A percentile compares a stretch with the other conserved stretches of the same genome.
phyloP scores from a whole-genome alignment of 108 stramenopile species.

The Conticribra weissflogii region DNA sequence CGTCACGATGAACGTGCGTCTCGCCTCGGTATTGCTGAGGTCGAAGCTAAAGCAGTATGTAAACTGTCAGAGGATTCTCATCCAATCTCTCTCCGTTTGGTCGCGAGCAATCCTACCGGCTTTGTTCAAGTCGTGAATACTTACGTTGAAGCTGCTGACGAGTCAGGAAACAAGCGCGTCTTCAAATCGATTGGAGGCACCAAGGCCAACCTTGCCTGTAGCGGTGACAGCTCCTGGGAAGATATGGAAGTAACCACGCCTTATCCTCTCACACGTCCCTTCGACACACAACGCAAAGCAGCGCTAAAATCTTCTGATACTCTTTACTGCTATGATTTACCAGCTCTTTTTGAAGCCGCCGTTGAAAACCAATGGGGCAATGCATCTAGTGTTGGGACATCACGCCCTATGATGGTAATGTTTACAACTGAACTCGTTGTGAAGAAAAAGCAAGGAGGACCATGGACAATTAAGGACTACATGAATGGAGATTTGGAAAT shows the following conservation, averaged over 20 bases:
- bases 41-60: constrained; percentile 94
- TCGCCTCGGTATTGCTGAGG: constrained; percentile 89
- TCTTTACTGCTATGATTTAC: constrained; percentile 95
- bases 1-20: constrained; percentile 84
- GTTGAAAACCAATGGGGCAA: constrained; percentile 86
- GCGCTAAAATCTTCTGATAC: constrained; percentile 90
- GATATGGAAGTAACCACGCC: constrained; percentile 81
- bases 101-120: constrained; percentile 97
- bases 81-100: constrained; percentile 90
- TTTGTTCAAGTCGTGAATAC: constrained; percentile 95
- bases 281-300: constrained; percentile 90
- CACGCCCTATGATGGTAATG: constrained; percentile 88
- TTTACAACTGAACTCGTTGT: constrained; percentile 94
- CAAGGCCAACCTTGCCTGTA: constrained; percentile 79
- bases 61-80: constrained; percentile 70
- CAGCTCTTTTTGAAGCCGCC: constrained; percentile 94
- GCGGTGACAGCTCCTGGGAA: constrained; percentile 91
- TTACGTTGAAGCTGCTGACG: constrained; percentile 93
- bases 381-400: constrained; percentile 49
- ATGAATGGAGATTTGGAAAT: constrained; percentile 82
- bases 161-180: constrained; percentile 61
- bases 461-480: constrained; percentile 90
- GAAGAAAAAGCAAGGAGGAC: constrained; percentile 59
- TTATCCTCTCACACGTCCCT: constrained; percentile 91
- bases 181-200: constrained; percentile 91